Evolutionary conservation across 768 basidiomycete species (phyloP).

Genomic region (Boletus patriciae): DNA sequence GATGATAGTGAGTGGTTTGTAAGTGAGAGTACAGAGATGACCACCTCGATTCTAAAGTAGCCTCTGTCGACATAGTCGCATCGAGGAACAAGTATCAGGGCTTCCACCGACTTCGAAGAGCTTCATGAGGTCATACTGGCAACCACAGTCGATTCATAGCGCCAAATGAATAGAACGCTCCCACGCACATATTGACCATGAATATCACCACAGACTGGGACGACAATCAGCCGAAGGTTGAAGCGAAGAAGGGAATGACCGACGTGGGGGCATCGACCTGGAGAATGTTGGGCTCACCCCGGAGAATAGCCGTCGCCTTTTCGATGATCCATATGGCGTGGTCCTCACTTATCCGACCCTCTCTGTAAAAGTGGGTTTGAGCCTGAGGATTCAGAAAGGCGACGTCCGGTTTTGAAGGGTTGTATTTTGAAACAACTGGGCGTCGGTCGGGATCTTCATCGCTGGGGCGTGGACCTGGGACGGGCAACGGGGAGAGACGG

Average conservation of each 20-base stretch:
- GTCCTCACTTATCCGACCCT: slow-evolving; percentile 90
- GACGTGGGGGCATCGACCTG: slow-evolving; percentile 96
- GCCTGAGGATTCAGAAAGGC: slow-evolving; percentile 96
- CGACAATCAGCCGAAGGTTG: background rate
- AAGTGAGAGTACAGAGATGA: slow-evolving; percentile 7
- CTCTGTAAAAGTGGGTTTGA: slow-evolving; percentile 99
- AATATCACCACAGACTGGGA: slow-evolving; percentile 93
- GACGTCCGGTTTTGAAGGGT: slow-evolving; percentile 89
- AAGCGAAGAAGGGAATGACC: background rate
- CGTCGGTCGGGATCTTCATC: slow-evolving; percentile 86
- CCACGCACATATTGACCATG: slow-evolving; percentile 95
- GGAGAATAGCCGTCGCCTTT: slow-evolving; percentile 80
- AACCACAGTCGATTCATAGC: slow-evolving; percentile 18
- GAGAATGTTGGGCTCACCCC: slow-evolving; percentile 84
- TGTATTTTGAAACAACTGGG: slow-evolving; percentile 84
- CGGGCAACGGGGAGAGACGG: background rate
- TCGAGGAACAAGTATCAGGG: slow-evolving; percentile 92
- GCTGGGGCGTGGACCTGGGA: slow-evolving; percentile 95
- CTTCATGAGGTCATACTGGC: slow-evolving; percentile 91
- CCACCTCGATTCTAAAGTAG: slow-evolving; percentile 89
- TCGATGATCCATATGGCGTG: slow-evolving; percentile 94
- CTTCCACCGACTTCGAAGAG: slow-evolving; percentile 92
- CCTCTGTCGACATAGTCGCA: slow-evolving; percentile 92
- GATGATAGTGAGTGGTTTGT: slow-evolving; percentile 1
- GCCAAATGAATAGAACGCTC: slow-evolving; percentile 4